phyloP scores from a whole-genome alignment of 148 eudicot genomes.

The Drosera capensis region DNA sequence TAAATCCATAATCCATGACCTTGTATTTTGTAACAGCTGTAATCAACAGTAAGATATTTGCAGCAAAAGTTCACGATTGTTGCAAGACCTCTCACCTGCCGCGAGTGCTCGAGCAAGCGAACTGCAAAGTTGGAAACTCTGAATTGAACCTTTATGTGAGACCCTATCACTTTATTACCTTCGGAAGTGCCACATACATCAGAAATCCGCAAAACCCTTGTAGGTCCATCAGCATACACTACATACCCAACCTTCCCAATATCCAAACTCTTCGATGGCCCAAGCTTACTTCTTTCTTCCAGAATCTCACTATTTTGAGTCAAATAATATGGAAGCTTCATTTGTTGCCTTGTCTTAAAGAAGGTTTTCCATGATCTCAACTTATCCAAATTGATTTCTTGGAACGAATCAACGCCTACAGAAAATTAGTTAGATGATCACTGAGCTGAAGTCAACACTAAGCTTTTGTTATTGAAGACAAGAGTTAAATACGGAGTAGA shows the following conservation, averaged over 20 bases:
- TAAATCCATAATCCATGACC: too few relatives aligned
- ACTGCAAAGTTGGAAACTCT: conserved; percentile 53
- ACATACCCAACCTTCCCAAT: conserved; percentile 60
- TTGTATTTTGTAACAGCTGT: too few relatives aligned
- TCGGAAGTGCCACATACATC: conserved; percentile 35
- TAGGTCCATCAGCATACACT: conserved; percentile 74
- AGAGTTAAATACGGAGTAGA: too few relatives aligned
- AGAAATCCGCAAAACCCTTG: conserved; percentile 79
- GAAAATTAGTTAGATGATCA: neutral
- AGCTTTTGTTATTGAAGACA: too few relatives aligned
- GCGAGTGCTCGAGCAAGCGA: conserved; percentile 43
- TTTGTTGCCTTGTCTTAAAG: conserved; percentile 36
- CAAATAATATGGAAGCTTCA: conserved; percentile 41
- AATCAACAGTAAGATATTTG: too few relatives aligned
- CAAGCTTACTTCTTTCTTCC: conserved; percentile 18
- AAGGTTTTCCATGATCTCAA: conserved; percentile 86
- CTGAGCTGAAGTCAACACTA: neutral
- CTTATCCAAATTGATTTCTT: conserved; percentile 94
- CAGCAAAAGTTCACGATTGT: neutral
- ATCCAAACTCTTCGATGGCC: conserved; percentile 24
- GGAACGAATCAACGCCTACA: conserved; percentile 46
- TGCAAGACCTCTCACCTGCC: conserved; percentile 29
- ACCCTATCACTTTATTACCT: conserved; percentile 21
- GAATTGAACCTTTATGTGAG: conserved; percentile 46
- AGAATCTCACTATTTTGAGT: conserved; percentile 28